Evolutionary conservation across 2,329 filamentous ascomycete genomes (phyloP).

Genomic region (Pseudogymnoascus sp.): DNA sequence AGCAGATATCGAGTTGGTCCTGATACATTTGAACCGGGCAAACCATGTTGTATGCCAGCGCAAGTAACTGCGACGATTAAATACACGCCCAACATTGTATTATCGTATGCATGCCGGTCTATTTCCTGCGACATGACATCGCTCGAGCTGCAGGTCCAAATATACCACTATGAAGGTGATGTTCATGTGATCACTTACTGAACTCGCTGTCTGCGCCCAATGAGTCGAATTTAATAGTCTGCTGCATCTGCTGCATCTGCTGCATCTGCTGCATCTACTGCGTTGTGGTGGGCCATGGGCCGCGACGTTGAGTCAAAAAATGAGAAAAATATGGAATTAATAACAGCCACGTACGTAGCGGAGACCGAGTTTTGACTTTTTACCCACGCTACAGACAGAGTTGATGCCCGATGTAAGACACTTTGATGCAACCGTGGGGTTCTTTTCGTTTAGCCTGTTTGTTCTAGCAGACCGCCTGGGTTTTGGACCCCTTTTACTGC

Average conservation of each 20-base stretch:
- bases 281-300: background rate
- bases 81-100: background rate
- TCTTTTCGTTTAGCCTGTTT: background rate
- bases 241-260: too few species aligned
- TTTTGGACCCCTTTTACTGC: conserved; percentile 1
- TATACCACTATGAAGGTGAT: background rate
- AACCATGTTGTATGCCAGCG: background rate
- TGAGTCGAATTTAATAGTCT: background rate
- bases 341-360: conserved; percentile 1
- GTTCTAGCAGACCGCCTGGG: background rate
- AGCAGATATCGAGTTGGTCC: background rate
- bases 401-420: conserved; percentile 5
- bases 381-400: background rate
- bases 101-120: background rate
- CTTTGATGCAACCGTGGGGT: background rate
- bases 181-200: background rate
- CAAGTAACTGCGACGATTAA: background rate
- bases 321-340: conserved; percentile 7
- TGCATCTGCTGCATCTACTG: background rate
- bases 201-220: background rate
- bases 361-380: background rate
- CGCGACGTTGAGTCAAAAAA: conserved; percentile 2
- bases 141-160: background rate
- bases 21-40: background rate
- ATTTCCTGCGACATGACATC: background rate